Base-by-base conservation (phyloP, 1,284 basidiomycete genomes). In the Amylostereum chailletii region DNA sequence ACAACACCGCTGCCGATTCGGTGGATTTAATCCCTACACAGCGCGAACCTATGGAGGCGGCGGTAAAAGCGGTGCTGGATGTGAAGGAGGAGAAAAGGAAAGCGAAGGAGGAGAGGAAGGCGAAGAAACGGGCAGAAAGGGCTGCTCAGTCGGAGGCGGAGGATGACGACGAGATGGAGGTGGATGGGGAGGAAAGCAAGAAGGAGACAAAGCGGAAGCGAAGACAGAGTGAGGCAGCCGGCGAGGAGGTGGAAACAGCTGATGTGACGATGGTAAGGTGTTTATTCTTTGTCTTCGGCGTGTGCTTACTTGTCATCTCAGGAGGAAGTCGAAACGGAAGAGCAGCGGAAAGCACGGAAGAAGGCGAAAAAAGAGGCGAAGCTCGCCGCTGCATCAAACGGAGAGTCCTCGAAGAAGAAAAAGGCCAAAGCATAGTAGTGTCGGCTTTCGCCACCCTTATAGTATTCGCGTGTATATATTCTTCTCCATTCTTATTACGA, bases 21-120 rank as follows among this genome's bases (percentile, higher is more conserved):
- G 80, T 90, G 47, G 81, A 84, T 58, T 71, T 93, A 45, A 77
- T 94, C 45, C 76, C 91, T 37, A 88, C 94, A 36, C 90, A 94
- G 68, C 81, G 90, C 46, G 81, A 84, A 56, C 80, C 85, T 34
- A 71, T 82, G 59, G 79, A 86, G 57, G 67, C 72, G 33, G 86
- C 86, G 5, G 63, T 81, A 30, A 72, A 80, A 66, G 80, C 73
- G 32, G 87, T 79, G 37, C 64, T 81, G 58, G 83, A 89, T 52
- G 83, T 86, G 52, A 89, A 89, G 71, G 85, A 84, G 56, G 86
- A 87, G 65, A 86, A 86, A 70, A 75, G 73, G 67, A 79, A 71
- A 60, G 77, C 77, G 34, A 90, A 90, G 72, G 86, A 92, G 71
- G 89, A 89, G 70, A 79, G 78, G 69, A 76, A 67, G 58, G 80